Base-by-base conservation (phyloP, 139 green algal genomes). In the Spirogloea muscicola region DNA sequence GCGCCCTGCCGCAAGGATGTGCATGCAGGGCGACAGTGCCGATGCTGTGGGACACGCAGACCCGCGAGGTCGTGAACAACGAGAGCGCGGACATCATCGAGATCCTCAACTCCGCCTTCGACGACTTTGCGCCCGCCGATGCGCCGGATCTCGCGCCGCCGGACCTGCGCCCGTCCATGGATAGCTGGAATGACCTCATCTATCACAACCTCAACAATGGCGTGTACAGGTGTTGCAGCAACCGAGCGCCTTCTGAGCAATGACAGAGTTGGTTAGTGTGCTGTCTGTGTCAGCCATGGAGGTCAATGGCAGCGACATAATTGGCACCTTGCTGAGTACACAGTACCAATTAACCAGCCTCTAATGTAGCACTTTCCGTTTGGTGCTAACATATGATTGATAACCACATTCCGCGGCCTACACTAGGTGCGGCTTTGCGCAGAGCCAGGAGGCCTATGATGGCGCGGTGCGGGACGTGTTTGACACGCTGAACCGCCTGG, bases 201-300 rank as follows among this genome's bases (percentile, higher is more conserved):
- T 96, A 96, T 63, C 63, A 84, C 9, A 71, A 40, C 42, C 94
- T 98, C 76, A 98, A 98, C 89, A 98, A 98, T 55, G 93, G 94
- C 13, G 93, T 98, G 13, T 98, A 98, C 66, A 65, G 87, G 18
- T 95, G 89, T n/a, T n/a, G n/a, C n/a, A n/a, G n/a, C n/a, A n/a
- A n/a, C n/a, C n/a, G n/a, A n/a, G n/a, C n/a, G n/a, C n/a, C n/a
- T n/a, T n/a, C n/a, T n/a, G n/a, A n/a, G n/a, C n/a, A n/a, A n/a
- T n/a, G n/a, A n/a, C n/a, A n/a, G n/a, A n/a, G n/a, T n/a, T n/a
- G n/a, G n/a, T n/a, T n/a, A n/a, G n/a, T n/a, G n/a, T n/a, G n/a
- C n/a, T n/a, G n/a, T n/a, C n/a, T n/a, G n/a, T n/a, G n/a, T n/a
- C n/a, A n/a, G n/a, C n/a, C n/a, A n/a, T n/a, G n/a, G n/a, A n/a